These are phyloP conservation scores for Linnemannia exigua DNA, from an alignment of 192 early-diverging fungal species.

Conservation along the genomic window DNA sequence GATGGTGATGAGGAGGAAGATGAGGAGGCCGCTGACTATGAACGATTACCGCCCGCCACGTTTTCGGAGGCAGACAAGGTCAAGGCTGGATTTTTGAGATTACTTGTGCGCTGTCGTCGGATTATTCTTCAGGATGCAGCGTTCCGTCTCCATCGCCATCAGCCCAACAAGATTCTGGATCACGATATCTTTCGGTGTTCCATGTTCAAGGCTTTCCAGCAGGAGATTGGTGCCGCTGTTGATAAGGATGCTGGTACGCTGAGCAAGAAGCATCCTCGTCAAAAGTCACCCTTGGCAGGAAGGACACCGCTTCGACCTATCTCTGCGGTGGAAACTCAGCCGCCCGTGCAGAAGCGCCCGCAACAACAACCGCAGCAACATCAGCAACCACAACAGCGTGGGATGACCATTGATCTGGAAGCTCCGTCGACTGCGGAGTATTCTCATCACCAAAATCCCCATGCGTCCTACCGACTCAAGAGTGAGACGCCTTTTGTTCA, in stretches of 20 bases:
- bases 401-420: neutral
- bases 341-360: neutral
- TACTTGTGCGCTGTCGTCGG: neutral
- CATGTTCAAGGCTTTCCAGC: constrained; percentile 2
- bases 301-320: neutral
- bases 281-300: neutral
- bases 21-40: neutral
- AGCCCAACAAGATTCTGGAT: neutral
- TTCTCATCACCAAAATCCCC: too few relatives aligned
- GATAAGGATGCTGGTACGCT: neutral
- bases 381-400: neutral
- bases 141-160: neutral
- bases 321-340: neutral
- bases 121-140: neutral
- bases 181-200: neutral
- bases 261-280: neutral
- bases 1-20: neutral
- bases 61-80: neutral
- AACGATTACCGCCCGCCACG: neutral
- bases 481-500: too few relatives aligned
- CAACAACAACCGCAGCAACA: too few relatives aligned
- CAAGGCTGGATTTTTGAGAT: neutral
- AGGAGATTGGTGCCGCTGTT: neutral
- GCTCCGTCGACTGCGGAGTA: neutral
- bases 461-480: too few relatives aligned